Percentiles rank a stretch among this genome's conserved stretches.
phyloP scores from a whole-genome alignment of 805 yeast species.

The Pichia rugopelliculosa region DNA sequence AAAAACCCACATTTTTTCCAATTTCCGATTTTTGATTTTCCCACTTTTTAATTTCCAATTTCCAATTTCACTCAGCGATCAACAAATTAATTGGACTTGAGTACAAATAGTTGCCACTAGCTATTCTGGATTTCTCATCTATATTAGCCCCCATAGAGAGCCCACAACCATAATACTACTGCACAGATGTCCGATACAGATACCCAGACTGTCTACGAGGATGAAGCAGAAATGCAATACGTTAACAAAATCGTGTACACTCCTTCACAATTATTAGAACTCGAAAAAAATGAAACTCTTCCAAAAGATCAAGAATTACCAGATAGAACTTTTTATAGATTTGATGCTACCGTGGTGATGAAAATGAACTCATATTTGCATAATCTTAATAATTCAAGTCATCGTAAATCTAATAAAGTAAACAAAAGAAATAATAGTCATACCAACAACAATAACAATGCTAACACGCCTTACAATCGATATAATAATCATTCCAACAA shows the following conservation, averaged over 20 bases:
- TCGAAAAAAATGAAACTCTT: constrained; percentile 12
- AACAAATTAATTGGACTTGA: too few relatives aligned
- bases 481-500: neutral
- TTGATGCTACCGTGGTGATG: constrained; percentile 13
- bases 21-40: too few relatives aligned
- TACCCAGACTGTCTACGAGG: neutral
- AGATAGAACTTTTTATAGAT: constrained; percentile 19
- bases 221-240: neutral
- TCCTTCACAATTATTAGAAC: constrained; percentile 13
- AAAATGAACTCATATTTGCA: constrained; percentile 4
- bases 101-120: too few relatives aligned
- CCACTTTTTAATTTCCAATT: too few relatives aligned
- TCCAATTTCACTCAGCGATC: too few relatives aligned
- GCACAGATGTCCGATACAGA: neutral
- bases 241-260: constrained; percentile 10
- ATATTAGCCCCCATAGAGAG: too few relatives aligned
- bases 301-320: constrained; percentile 18
- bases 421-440: neutral
- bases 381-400: neutral
- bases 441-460: neutral
- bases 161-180: too few relatives aligned
- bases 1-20: too few relatives aligned
- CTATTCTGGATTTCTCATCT: too few relatives aligned
- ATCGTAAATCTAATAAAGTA: neutral
- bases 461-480: neutral